Percentiles rank a stretch among this genome's conserved stretches.
These are phyloP conservation scores for carrot (Daucus carota) DNA, from an alignment of 129 eudicot genomes.

Conservation along the genomic window DH1_v3.0 NC_030382.2:38326501-38327000, in stretches of 20 bases:
- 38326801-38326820: not conserved
- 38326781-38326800: not conserved
- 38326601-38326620: conserved; percentile 97
- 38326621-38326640: not conserved
- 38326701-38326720: not conserved
- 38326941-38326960: not conserved
- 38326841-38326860: not conserved
- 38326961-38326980: not conserved
- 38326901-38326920: not conserved
- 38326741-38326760: not conserved
- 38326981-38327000: not conserved
- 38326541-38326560: conserved; percentile 88
- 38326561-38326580: conserved; percentile 96
- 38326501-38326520: conserved; percentile 98
- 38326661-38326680: not conserved
- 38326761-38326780: not conserved
- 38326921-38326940: not conserved
- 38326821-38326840: not conserved
- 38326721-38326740: not conserved
- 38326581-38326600: conserved; percentile 92
- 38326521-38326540: conserved; percentile 95
- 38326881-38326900: not conserved
- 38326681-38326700: not conserved
- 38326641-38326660: not conserved
- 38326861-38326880: not conserved